phyloP scores from a whole-genome alignment of 75 land plant genomes.

The Larix kaempferi region DNA sequence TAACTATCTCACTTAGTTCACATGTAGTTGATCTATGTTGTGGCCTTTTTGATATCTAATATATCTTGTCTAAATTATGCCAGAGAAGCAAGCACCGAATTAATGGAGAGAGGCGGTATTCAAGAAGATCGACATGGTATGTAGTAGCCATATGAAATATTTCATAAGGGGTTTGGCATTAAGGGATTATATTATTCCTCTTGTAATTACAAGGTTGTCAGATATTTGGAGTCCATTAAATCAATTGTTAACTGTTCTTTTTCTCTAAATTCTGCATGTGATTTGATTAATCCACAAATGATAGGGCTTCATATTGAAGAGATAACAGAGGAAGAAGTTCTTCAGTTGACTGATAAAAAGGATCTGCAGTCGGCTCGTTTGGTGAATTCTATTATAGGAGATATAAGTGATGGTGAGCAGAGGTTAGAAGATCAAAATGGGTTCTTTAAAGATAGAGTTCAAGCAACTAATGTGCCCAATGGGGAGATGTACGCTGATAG shows the following conservation, averaged over 20 bases:
- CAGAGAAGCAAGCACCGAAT: slow-evolving; percentile 44
- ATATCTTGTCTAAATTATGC: not conserved
- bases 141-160: not conserved
- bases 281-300: not conserved
- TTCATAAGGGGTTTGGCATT: not conserved
- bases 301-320: slow-evolving; percentile 84
- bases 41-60: not conserved
- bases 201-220: not conserved
- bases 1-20: not conserved
- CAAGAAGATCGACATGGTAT: slow-evolving; percentile 2
- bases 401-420: slow-evolving; percentile 19
- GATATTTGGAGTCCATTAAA: not conserved
- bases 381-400: slow-evolving; percentile 14
- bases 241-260: not conserved
- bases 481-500: slow-evolving; percentile 25
- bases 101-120: slow-evolving; percentile 1
- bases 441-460: not conserved
- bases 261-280: not conserved
- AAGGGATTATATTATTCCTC: not conserved
- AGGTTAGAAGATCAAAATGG: slow-evolving; percentile 4
- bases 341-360: slow-evolving; percentile 7
- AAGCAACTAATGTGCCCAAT: not conserved
- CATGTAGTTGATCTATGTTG: not conserved
- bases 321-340: slow-evolving; percentile 66
- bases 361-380: not conserved